Percentiles rank a stretch among this genome's conserved stretches.
phyloP scores from a whole-genome alignment of 371 early-diverging fungal genomes.

The Saksenaea oblongispora region DNA sequence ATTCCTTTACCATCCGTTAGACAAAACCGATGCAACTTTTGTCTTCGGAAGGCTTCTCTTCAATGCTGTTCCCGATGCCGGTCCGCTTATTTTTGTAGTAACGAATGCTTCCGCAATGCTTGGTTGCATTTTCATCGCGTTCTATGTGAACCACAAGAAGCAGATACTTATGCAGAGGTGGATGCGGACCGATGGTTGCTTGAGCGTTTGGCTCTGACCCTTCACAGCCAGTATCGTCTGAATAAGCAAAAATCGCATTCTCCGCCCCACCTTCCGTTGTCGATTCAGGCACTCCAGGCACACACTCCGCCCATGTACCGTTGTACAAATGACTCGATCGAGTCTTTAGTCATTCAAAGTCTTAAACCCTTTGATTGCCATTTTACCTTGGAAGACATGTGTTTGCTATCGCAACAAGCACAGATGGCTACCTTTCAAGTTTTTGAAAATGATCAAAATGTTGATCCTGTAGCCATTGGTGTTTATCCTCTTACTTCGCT shows the following conservation, averaged over 20 bases:
- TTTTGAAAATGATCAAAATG: constrained; percentile 52
- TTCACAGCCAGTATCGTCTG: constrained; percentile 49
- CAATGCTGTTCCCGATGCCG: constrained; percentile 51
- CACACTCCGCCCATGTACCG: constrained; percentile 9
- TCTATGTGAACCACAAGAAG: constrained; percentile 39
- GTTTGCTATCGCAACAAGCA: constrained; percentile 14
- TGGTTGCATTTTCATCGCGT: constrained; percentile 50
- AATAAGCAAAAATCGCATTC: constrained; percentile 52
- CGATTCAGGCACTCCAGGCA: constrained; percentile 37
- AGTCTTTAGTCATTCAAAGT: constrained; percentile 13
- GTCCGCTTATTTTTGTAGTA: constrained; percentile 51
- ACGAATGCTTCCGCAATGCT: constrained; percentile 48
- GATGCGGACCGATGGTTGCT: constrained; percentile 48
- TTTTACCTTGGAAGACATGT: constrained; percentile 17
- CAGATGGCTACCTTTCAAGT: constrained; percentile 21
- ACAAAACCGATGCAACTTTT: constrained; percentile 45
- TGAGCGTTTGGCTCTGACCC: constrained; percentile 42
- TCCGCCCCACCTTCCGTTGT: constrained; percentile 36
- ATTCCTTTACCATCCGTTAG: constrained; percentile 45
- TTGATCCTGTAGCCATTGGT: constrained; percentile 71
- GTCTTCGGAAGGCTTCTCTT: constrained; percentile 36
- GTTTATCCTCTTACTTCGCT: constrained; percentile 75
- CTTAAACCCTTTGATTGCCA: constrained; percentile 28
- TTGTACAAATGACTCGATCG: background rate
- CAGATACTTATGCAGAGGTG: constrained; percentile 39